Evolutionary conservation across 805 yeast species (phyloP).

Genomic region (Kodamaea neixiangensis): DNA sequence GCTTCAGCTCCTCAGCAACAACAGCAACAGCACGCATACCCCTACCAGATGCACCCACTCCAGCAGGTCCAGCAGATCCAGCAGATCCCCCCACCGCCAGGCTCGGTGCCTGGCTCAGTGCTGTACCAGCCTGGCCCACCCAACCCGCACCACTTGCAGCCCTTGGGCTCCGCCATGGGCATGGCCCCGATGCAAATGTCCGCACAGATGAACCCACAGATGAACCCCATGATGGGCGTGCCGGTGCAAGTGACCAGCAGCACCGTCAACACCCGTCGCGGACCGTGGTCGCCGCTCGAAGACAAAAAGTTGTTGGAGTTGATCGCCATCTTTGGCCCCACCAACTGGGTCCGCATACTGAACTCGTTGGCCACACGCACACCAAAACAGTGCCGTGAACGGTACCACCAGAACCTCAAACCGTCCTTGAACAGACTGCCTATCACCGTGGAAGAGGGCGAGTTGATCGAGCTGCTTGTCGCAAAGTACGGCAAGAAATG

Average conservation of each 20-base stretch:
- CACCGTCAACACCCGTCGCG: constrained; percentile 47
- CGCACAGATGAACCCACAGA: constrained; percentile 4
- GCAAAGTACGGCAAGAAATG: constrained; percentile 81
- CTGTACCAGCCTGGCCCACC: background rate
- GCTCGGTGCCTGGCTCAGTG: background rate
- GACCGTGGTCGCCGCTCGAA: constrained; percentile 90
- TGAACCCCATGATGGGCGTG: constrained; percentile 8
- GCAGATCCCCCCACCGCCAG: background rate
- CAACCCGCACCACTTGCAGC: background rate
- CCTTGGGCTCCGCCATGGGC: background rate
- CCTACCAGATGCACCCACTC: constrained; percentile 6
- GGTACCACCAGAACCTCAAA: constrained; percentile 89
- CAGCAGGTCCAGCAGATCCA: constrained; percentile 3
- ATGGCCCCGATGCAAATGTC: background rate
- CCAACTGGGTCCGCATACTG: constrained; percentile 88
- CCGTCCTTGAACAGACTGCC: constrained; percentile 82
- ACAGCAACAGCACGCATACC: background rate
- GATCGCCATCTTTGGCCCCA: constrained; percentile 70
- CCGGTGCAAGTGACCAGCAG: constrained; percentile 9
- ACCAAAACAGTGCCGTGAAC: constrained; percentile 89
- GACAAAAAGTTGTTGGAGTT: constrained; percentile 72
- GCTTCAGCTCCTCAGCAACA: background rate
- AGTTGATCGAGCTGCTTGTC: constrained; percentile 75
- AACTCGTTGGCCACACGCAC: constrained; percentile 72
- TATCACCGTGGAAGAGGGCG: constrained; percentile 82